Percentiles rank a stretch among this genome's conserved stretches.
These are phyloP conservation scores for Cenchrus americanus DNA, from an alignment of 176 grass and related monocot species.

Conservation along the genomic window DNA sequence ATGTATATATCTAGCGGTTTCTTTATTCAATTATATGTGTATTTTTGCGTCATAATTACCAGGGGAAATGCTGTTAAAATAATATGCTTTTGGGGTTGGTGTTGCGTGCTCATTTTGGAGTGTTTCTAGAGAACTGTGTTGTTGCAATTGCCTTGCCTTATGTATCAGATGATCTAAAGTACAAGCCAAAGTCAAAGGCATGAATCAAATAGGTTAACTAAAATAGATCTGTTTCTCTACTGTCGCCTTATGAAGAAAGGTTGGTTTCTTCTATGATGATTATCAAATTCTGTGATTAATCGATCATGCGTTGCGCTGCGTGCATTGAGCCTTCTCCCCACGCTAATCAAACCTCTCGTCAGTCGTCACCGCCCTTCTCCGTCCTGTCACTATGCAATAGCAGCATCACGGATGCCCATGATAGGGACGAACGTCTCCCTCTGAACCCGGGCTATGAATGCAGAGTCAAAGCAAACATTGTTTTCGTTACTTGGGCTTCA, in stretches of 20 bases:
- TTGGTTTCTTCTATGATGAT: not conserved
- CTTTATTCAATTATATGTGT: constrained; percentile 49
- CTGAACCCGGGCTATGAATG: not conserved
- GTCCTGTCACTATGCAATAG: not conserved
- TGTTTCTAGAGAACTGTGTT: not conserved
- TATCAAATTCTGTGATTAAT: not conserved
- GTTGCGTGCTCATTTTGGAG: not conserved
- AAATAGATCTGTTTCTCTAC: not conserved
- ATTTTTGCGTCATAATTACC: constrained; percentile 4
- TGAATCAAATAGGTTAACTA: not conserved
- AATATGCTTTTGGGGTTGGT: not conserved
- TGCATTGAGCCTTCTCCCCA: not conserved
- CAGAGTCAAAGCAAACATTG: no score
- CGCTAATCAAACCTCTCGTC: not conserved
- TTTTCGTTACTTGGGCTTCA: no score
- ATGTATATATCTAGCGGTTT: constrained; percentile 26
- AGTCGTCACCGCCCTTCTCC: not conserved
- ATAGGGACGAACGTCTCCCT: not conserved
- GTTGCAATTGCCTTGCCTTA: not conserved
- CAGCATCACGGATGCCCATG: not conserved
- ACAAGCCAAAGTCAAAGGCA: not conserved
- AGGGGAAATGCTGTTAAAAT: not conserved
- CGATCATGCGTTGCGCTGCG: not conserved
- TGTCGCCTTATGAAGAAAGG: not conserved
- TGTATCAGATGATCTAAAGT: constrained; percentile 8